Conservation (phyloP, 1,284 basidiomycete species). For the Ganoderma resinaceum region DNA sequence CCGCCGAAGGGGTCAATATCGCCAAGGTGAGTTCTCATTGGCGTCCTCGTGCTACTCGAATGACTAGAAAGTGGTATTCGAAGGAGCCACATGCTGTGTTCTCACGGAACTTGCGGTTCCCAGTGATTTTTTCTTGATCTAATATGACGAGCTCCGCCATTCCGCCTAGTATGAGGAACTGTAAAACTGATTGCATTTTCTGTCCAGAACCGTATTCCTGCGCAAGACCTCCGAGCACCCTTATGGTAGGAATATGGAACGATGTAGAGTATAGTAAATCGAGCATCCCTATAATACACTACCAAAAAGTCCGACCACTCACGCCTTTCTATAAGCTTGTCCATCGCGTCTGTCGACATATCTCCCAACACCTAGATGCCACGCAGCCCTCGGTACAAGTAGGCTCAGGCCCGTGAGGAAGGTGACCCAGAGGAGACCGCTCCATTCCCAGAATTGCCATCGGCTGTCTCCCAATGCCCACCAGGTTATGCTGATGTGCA, state of each 20-base stretch:
- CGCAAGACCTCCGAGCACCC: slow-evolving; percentile 12
- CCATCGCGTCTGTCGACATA: slow-evolving; percentile 73
- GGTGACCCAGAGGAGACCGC: slow-evolving; percentile 71
- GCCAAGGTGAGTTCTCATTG: slow-evolving; percentile 5
- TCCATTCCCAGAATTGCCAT: slow-evolving; percentile 69
- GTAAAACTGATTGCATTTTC: slow-evolving; percentile 14
- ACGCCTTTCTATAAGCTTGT: slow-evolving; percentile 33
- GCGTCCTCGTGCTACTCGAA: slow-evolving; percentile 37
- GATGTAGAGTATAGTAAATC: slow-evolving; percentile 26
- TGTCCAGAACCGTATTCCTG: slow-evolving; percentile 4
- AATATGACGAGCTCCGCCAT: slow-evolving; percentile 70
- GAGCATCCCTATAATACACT: slow-evolving; percentile 9
- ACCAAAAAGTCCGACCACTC: slow-evolving; percentile 15
- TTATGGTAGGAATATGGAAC: slow-evolving; percentile 27
- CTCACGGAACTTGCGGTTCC: slow-evolving; percentile 47
- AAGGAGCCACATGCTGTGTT: slow-evolving; percentile 59
- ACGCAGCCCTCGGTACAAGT: slow-evolving; percentile 70
- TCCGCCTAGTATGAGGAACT: no score
- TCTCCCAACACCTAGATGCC: slow-evolving; percentile 76
- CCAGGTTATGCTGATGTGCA: slow-evolving; percentile 69
- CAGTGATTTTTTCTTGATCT: slow-evolving; percentile 82
- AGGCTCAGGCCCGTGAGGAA: slow-evolving; percentile 67
- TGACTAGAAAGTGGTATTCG: slow-evolving; percentile 77
- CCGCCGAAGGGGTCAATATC: background rate
- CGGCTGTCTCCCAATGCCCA: slow-evolving; percentile 75